Conservation (phyloP, 1,139 yeast genomes). For the Geotrichum siamense region DNA sequence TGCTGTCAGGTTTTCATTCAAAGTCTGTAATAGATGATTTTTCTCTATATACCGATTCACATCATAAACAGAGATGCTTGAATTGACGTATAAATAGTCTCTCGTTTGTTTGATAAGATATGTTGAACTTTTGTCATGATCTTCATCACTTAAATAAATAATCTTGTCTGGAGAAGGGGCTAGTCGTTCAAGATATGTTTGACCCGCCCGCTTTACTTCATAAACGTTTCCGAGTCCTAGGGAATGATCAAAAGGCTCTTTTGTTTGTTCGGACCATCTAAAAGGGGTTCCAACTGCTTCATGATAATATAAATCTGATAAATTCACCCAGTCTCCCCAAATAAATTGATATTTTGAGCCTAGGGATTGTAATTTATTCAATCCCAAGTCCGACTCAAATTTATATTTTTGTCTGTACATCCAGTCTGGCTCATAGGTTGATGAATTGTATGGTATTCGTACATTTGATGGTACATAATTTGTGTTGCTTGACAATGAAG, state of each 20-base stretch:
- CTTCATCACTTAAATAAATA: conserved; percentile 21
- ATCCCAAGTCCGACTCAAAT: background rate
- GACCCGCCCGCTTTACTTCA: conserved; percentile 29
- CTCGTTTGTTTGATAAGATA: conserved; percentile 14
- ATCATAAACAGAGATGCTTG: background rate
- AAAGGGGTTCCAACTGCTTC: conserved; percentile 10
- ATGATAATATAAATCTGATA: conserved; percentile 21
- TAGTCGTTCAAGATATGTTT: conserved; percentile 25
- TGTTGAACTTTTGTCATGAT: conserved; percentile 12
- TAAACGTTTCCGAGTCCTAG: conserved; percentile 23
- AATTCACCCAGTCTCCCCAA: conserved; percentile 31
- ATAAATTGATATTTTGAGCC: conserved; percentile 22
- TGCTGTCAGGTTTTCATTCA: background rate
- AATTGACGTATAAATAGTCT: conserved; percentile 6
- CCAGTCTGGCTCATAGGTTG: background rate
- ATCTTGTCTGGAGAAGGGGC: conserved; percentile 28
- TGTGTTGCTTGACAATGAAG: no score
- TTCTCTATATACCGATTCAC: background rate
- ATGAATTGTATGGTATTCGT: background rate
- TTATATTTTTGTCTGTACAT: background rate
- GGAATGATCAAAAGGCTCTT: conserved; percentile 16
- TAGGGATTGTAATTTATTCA: background rate
- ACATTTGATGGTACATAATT: no score
- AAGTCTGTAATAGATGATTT: conserved; percentile 1
- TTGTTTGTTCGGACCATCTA: background rate